These are phyloP conservation scores for Aurantiochytrium sp. DNA, from an alignment of 108 stramenopile genomes.

Conservation along the genomic window DNA sequence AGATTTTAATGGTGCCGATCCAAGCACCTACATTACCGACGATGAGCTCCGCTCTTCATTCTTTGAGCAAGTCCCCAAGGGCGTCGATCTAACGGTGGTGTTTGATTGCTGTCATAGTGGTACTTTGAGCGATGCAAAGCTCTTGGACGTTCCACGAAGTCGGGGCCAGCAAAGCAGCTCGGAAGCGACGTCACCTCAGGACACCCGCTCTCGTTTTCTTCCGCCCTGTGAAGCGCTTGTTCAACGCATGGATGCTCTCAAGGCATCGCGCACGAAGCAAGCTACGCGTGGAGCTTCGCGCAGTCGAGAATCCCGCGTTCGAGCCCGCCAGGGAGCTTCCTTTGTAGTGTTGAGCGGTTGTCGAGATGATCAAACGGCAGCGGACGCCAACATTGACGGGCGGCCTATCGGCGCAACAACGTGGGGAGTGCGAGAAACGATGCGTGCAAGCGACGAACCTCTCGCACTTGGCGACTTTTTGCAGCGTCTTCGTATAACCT, in stretches of 20 bases:
- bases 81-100: conserved; percentile 64
- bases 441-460: background rate
- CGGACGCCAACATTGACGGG: background rate
- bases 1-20: conserved; percentile 53
- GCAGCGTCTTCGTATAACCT: background rate
- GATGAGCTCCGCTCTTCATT: conserved; percentile 68
- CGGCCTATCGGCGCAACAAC: background rate
- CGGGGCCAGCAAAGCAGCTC: too few species aligned
- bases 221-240: too few species aligned
- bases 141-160: background rate
- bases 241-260: too few species aligned
- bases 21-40: conserved; percentile 69
- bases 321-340: background rate
- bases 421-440: background rate
- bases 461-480: background rate
- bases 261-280: too few species aligned
- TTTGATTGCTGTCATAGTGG: conserved; percentile 82
- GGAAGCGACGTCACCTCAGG: too few species aligned
- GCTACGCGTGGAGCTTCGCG: too few species aligned
- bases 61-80: conserved; percentile 60
- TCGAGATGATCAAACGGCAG: background rate
- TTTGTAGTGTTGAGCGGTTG: background rate
- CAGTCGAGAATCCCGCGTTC: background rate
- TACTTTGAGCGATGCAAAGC: background rate
- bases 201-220: too few species aligned